A percentile compares a stretch with the other conserved stretches of the same genome.
These are phyloP conservation scores for Lotmaria passim DNA, from an alignment of 208 protist genomes.

Conservation along the genomic window DNA sequence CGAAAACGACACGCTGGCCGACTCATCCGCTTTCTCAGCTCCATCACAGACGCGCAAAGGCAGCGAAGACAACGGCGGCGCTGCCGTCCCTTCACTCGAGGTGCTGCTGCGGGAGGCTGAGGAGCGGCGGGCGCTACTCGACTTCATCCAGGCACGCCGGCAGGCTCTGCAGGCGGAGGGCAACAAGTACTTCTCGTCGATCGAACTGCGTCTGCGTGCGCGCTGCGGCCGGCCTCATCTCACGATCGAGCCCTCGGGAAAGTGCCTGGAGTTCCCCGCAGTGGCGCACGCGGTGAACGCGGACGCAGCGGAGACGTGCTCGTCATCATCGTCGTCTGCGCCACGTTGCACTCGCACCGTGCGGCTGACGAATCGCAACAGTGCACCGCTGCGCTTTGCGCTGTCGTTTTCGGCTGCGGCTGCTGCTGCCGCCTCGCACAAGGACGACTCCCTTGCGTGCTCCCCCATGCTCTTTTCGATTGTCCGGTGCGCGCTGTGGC, in stretches of 20 bases:
- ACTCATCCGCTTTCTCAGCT: background rate
- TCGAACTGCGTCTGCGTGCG: constrained; percentile 82
- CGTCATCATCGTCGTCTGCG: background rate
- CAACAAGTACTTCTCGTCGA: constrained; percentile 69
- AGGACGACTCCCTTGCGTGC: background rate
- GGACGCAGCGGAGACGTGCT: constrained; percentile 1
- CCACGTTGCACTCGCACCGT: constrained; percentile 57
- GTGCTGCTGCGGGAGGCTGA: constrained; percentile 65
- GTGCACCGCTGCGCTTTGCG: constrained; percentile 71
- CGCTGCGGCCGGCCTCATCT: constrained; percentile 74
- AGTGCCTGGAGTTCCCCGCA: constrained; percentile 47
- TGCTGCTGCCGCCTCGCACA: too few relatives aligned
- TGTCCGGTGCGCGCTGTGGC: constrained; percentile 25
- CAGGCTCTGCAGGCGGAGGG: constrained; percentile 52
- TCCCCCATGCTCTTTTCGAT: constrained; percentile 18
- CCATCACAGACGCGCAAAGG: constrained; percentile 3
- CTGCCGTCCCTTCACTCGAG: constrained; percentile 39
- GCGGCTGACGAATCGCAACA: constrained; percentile 80
- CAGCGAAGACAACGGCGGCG: background rate
- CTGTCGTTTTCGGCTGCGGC: too few relatives aligned
- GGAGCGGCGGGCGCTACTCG: constrained; percentile 66
- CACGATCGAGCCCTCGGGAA: constrained; percentile 71
- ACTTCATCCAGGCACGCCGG: constrained; percentile 62
- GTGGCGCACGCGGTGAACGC: constrained; percentile 38
- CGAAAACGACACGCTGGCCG: constrained; percentile 1